phyloP scores from a whole-genome alignment of 805 yeast species.

The Saccharomyces paradoxus region DNA sequence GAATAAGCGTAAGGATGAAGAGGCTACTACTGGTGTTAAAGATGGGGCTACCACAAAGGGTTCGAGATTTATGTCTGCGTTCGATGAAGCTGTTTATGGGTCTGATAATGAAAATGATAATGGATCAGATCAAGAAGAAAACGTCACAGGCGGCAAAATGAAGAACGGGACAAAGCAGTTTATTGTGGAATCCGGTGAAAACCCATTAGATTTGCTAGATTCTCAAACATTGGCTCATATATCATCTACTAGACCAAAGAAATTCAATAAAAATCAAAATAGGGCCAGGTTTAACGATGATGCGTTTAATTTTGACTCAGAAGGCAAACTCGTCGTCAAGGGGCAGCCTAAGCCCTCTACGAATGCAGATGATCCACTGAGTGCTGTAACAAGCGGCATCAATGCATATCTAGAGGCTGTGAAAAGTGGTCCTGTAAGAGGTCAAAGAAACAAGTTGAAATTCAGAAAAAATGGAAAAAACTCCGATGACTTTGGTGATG shows the following conservation, averaged over 20 bases:
- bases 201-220: constrained; percentile 86
- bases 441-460: constrained; percentile 85
- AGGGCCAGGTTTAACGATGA: constrained; percentile 27
- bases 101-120: constrained; percentile 55
- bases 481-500: constrained; percentile 46
- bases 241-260: constrained; percentile 78
- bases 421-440: constrained; percentile 85
- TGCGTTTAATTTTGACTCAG: constrained; percentile 28
- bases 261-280: constrained; percentile 35
- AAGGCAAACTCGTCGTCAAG: constrained; percentile 31
- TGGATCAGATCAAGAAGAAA: constrained; percentile 38
- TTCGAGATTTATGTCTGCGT: constrained; percentile 69
- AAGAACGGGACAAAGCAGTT: constrained; percentile 42
- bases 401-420: constrained; percentile 94
- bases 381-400: constrained; percentile 49
- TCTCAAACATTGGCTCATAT: constrained; percentile 78
- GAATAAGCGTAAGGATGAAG: constrained; percentile 54
- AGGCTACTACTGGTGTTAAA: constrained; percentile 11
- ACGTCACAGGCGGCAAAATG: constrained; percentile 15
- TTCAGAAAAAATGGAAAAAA: constrained; percentile 59
- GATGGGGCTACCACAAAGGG: constrained; percentile 23
- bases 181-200: constrained; percentile 64
- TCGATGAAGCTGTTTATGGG: constrained; percentile 85
- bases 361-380: constrained; percentile 41
- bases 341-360: constrained; percentile 22